These are phyloP conservation scores for Lablab purpureus DNA, from an alignment of 306 rosid species.

Conservation along the genomic window DNA sequence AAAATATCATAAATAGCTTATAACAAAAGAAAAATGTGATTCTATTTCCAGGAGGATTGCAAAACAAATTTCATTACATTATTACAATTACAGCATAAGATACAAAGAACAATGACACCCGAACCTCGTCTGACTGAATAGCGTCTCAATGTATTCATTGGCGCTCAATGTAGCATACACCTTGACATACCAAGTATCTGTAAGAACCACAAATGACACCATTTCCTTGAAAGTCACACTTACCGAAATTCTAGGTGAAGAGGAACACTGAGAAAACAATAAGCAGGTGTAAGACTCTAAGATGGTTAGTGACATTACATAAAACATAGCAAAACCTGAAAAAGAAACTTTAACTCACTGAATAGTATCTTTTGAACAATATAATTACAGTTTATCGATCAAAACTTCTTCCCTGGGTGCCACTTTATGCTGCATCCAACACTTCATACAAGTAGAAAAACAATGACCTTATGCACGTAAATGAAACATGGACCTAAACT, in stretches of 20 bases:
- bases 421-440: constrained; percentile 99
- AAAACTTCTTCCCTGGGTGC: constrained; percentile 68
- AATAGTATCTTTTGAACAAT: constrained; percentile 35
- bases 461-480: constrained; percentile 35
- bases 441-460: constrained; percentile 55
- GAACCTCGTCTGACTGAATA: constrained; percentile 30
- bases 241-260: constrained; percentile 28
- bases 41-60: constrained; percentile 21
- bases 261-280: constrained; percentile 39
- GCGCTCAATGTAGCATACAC: background rate
- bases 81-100: constrained; percentile 20
- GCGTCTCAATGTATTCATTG: background rate
- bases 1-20: background rate
- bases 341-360: constrained; percentile 43
- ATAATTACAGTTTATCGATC: constrained; percentile 41
- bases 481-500: constrained; percentile 22
- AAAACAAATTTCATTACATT: constrained; percentile 11
- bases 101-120: constrained; percentile 14
- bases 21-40: background rate
- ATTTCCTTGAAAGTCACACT: constrained; percentile 38
- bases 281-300: constrained; percentile 32
- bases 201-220: constrained; percentile 40
- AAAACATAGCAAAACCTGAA: constrained; percentile 35
- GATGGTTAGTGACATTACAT: constrained; percentile 24
- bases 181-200: constrained; percentile 23